Percentiles rank a stretch among this genome's conserved stretches.
phyloP scores from a whole-genome alignment of 306 rosid genomes.

The Acacia crassicarpa region DNA sequence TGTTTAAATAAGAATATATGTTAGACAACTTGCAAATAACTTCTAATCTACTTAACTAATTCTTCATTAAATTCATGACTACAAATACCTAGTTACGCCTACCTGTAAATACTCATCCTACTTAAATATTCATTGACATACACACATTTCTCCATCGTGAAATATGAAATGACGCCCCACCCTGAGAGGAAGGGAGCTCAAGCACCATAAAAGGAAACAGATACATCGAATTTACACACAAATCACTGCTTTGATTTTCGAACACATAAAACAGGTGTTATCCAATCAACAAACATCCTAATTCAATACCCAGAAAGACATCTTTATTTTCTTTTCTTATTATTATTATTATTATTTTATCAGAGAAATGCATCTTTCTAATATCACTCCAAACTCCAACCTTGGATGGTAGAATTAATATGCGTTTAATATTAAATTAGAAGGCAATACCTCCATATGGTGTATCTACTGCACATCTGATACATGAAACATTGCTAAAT shows the following conservation, averaged over 20 bases:
- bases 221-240: not conserved
- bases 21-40: not conserved
- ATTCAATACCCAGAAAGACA: not conserved
- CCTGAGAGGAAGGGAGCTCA: not conserved
- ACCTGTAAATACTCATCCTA: not conserved
- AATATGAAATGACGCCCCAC: not conserved
- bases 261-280: not conserved
- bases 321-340: not conserved
- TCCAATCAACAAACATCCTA: not conserved
- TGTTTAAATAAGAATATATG: not conserved
- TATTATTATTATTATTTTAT: not conserved
- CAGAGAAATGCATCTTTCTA: not conserved
- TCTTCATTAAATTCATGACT: not conserved
- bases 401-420: not conserved
- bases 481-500: constrained; percentile 9
- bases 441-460: constrained; percentile 69
- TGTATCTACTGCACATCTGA: constrained; percentile 70
- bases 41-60: not conserved
- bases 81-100: not conserved
- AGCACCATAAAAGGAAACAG: not conserved
- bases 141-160: not conserved
- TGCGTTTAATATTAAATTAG: not conserved
- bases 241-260: not conserved
- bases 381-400: not conserved
- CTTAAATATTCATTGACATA: not conserved